Evolutionary conservation across 2,329 filamentous ascomycete genomes (phyloP).

Genomic region (Trichoderma aggressivum): DNA sequence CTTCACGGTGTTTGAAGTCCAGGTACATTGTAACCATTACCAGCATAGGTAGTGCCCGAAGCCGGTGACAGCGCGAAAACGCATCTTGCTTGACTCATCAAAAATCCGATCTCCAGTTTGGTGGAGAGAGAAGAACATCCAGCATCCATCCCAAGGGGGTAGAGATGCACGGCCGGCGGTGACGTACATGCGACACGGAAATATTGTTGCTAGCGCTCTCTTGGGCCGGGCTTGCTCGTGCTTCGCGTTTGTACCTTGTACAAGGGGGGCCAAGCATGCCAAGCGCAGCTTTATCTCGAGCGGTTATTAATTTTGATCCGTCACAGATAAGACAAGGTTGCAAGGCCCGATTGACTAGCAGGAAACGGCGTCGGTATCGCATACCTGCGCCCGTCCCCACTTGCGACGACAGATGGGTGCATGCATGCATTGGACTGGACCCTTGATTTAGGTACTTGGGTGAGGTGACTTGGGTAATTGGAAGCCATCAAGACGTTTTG

Average conservation of each 20-base stretch:
- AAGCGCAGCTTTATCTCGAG: slow-evolving; percentile 15
- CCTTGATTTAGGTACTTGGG: not conserved
- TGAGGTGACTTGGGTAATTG: not conserved
- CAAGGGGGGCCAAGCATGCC: not conserved
- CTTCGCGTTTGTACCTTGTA: not conserved
- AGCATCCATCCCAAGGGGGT: not conserved
- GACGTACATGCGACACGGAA: slow-evolving; percentile 5
- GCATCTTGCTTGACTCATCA: not conserved
- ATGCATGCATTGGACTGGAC: slow-evolving; percentile 8
- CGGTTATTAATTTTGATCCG: slow-evolving; percentile 20
- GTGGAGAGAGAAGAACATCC: not conserved
- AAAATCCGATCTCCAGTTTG: slow-evolving; percentile 1
- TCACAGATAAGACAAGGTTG: slow-evolving; percentile 19
- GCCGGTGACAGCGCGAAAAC: not conserved
- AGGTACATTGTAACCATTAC: not conserved
- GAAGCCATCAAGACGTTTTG: not conserved
- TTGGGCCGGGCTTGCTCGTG: not conserved
- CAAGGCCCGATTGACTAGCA: slow-evolving; percentile 20
- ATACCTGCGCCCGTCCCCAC: not conserved
- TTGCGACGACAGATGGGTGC: not conserved
- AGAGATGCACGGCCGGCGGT: not conserved
- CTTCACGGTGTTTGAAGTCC: not conserved
- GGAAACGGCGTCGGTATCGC: slow-evolving; percentile 9
- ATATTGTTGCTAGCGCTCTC: not conserved
- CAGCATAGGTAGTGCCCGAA: not conserved